Evolutionary conservation across 331 rosid species (phyloP).

Genomic region (Acacia concinna): DNA sequence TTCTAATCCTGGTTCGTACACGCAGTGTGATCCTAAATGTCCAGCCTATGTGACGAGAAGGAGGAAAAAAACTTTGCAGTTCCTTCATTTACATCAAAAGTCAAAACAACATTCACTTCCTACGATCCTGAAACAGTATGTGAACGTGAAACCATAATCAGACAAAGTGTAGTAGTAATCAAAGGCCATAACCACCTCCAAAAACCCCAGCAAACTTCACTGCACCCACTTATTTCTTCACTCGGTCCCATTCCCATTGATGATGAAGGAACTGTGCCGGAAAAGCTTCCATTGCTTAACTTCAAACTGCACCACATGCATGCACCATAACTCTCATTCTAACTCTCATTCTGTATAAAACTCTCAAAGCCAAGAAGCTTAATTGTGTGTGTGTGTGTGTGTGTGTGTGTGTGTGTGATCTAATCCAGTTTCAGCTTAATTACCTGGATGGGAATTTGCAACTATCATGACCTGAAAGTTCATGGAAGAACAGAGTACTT

Average conservation of each 20-base stretch:
- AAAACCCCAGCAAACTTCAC: slow-evolving; percentile 13
- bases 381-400: too few relatives aligned
- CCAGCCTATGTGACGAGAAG: slow-evolving; percentile 24
- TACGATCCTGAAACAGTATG: slow-evolving; percentile 10
- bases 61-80: slow-evolving; percentile 4
- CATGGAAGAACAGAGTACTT: not conserved
- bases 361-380: not conserved
- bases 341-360: not conserved
- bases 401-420: not conserved
- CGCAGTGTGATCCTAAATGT: slow-evolving; percentile 29
- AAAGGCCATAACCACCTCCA: slow-evolving; percentile 54
- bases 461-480: slow-evolving; percentile 64
- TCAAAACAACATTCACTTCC: not conserved
- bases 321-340: not conserved
- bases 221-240: slow-evolving; percentile 50
- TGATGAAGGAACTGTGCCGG: slow-evolving; percentile 44
- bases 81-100: not conserved
- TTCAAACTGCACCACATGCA: slow-evolving; percentile 46
- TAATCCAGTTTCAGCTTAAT: not conserved
- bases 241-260: slow-evolving; percentile 52
- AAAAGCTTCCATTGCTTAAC: slow-evolving; percentile 47
- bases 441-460: slow-evolving; percentile 91
- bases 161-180: slow-evolving; percentile 30
- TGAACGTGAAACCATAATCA: slow-evolving; percentile 35
- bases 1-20: slow-evolving; percentile 4